Base-by-base conservation (phyloP, 257 asterid species). In the Forsythia viridissima region DNA sequence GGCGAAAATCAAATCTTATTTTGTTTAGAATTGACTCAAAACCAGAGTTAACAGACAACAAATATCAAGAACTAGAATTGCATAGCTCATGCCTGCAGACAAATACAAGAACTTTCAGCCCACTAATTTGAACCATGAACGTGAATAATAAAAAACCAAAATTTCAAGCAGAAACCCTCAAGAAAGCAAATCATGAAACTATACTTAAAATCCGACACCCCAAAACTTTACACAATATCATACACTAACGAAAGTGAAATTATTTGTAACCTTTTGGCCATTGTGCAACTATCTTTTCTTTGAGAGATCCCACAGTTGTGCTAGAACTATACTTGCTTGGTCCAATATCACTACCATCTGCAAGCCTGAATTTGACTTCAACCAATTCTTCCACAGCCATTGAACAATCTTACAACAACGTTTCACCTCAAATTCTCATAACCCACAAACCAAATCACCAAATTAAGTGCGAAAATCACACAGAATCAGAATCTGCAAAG, bases 301-400 rank as follows among this genome's bases (percentile, higher is more conserved):
- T 92, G 80, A 94, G 93, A 85, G 95, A 87, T 74, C 85, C 84
- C 66, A 94, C 98, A 76, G 94, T 84, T 57, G 92, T 87, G 81
- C 84, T 84, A 77, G 88, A 88, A 73, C 80, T 84, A 85, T 85
- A 92, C 90, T 91, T 90, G 92, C 79, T 90, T 21, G 98, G 98
- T 72, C 98, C 98, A 82, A 94, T 92, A 67, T 94, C 98, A 87
- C 90, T 89, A 70, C 97, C 97, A 88, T 94, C 98, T 80, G 97
- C 96, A 80, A 94, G 97, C 89, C 98, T 91, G 86, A 94, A 94
- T 85, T 90, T 94, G 83, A 94, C 82, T 52, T 92, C 96, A 78
- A 94, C 88, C 90, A 92, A 87, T 82, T 94, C 98, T 84, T 90
- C 92, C 79, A 77, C 92, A 87, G 94, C 97, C 98, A 94, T 94